phyloP scores from a whole-genome alignment of 495 filamentous ascomycete genomes.

The Aeminium ludgeri region DNA sequence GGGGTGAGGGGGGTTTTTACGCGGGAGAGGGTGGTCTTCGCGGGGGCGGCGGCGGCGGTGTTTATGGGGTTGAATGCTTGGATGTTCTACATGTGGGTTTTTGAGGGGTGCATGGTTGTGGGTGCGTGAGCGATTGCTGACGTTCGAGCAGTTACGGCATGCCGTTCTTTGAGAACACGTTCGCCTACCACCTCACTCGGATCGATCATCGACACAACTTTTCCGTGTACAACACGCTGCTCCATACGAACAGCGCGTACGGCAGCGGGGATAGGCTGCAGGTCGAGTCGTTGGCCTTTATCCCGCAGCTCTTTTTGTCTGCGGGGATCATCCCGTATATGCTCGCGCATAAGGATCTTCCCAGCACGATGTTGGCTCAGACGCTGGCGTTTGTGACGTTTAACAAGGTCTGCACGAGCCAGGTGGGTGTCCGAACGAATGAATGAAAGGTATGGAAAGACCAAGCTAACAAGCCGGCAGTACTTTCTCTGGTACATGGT shows the following conservation, averaged over 20 bases:
- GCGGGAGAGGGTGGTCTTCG: conserved; percentile 25
- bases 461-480: conserved; percentile 27
- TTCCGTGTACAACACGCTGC: conserved; percentile 80
- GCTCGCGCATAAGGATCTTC: conserved; percentile 66
- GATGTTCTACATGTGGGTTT: conserved; percentile 58
- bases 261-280: conserved; percentile 23
- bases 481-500: conserved; percentile 98
- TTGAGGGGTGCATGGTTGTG: neutral
- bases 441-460: neutral
- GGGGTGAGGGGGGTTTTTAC: neutral
- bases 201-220: conserved; percentile 98
- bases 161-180: conserved; percentile 76
- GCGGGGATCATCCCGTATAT: conserved; percentile 59
- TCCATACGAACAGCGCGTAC: conserved; percentile 63
- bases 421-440: conserved; percentile 38
- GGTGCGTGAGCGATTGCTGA: neutral
- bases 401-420: conserved; percentile 96
- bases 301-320: conserved; percentile 69
- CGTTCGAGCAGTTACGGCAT: conserved; percentile 40
- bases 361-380: conserved; percentile 89
- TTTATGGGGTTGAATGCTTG: conserved; percentile 53
- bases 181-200: conserved; percentile 77
- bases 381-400: conserved; percentile 95
- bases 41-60: conserved; percentile 45
- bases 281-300: conserved; percentile 68